A percentile compares a stretch with the other conserved stretches of the same genome.
Conservation (phyloP, 306 rosid genomes). For the Acacia melanoxylon region DNA sequence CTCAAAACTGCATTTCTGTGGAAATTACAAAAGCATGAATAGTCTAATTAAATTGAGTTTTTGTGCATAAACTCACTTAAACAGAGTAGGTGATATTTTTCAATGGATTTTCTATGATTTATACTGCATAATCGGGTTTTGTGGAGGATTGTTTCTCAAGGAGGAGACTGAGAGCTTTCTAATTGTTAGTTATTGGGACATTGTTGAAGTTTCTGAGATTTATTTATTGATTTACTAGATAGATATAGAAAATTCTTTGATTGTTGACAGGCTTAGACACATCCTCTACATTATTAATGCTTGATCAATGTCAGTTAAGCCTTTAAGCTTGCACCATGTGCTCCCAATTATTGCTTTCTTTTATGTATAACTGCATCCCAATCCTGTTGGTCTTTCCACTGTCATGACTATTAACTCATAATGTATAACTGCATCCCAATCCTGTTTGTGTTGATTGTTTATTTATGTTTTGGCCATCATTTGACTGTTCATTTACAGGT, state of each 20-base stretch:
- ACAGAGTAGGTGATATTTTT: background rate
- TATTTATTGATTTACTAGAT: background rate
- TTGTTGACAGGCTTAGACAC: background rate
- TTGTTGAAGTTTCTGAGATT: background rate
- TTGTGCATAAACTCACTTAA: background rate
- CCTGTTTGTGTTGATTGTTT: too few relatives aligned
- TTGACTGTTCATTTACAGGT: too few relatives aligned
- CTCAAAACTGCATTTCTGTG: background rate
- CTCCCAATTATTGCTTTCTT: background rate
- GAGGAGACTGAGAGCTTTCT: background rate
- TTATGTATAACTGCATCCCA: background rate
- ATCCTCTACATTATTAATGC: background rate
- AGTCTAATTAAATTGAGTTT: background rate
- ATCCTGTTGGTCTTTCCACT: background rate
- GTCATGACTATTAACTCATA: background rate
- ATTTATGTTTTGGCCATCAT: too few relatives aligned
- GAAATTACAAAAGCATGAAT: background rate
- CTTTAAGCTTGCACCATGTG: background rate
- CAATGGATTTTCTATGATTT: background rate
- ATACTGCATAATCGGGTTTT: background rate
- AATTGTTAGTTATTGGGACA: background rate
- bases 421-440: too few relatives aligned
- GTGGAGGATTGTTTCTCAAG: too few relatives aligned
- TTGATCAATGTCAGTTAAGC: slow-evolving; percentile 1
- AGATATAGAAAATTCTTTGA: background rate